A percentile compares a stretch with the other conserved stretches of the same genome.
Conservation (phyloP, 495 filamentous ascomycete species). For the Aspergillus coremiiformis region DNA sequence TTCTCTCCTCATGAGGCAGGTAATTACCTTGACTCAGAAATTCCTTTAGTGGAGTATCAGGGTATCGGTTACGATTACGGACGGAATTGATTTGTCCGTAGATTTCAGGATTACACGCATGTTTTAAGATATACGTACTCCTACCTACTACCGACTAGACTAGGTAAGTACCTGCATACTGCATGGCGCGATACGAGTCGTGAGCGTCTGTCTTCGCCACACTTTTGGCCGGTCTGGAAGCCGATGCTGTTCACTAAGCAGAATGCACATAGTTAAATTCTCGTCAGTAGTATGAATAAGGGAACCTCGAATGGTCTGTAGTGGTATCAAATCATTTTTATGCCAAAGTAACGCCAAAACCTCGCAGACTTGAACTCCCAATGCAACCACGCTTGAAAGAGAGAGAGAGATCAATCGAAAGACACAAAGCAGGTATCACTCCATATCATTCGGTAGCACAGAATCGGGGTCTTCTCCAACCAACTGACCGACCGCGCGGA, state of each 20-base stretch:
- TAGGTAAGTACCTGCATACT: too few relatives aligned
- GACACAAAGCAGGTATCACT: constrained; percentile 18
- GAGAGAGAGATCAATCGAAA: background rate
- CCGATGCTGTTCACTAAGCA: background rate
- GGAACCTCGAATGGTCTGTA: background rate
- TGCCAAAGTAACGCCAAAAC: background rate
- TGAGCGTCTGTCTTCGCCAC: background rate
- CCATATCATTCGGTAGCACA: constrained; percentile 33
- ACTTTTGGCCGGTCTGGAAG: background rate
- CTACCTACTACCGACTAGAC: too few relatives aligned
- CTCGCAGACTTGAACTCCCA: background rate
- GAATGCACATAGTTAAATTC: background rate
- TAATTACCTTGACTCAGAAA: background rate
- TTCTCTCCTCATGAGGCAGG: background rate
- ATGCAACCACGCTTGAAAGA: constrained; percentile 6
- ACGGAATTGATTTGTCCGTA: background rate
- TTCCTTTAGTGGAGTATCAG: background rate
- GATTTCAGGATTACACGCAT: background rate
- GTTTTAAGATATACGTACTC: too few relatives aligned
- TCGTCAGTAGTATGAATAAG: background rate
- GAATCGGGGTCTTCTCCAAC: constrained; percentile 49
- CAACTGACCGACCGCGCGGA: constrained; percentile 56
- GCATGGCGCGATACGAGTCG: background rate
- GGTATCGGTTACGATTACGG: background rate
- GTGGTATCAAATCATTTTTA: background rate